These are phyloP conservation scores for Ogataea hybrid DNA, from an alignment of 1,139 yeast genomes.

Conservation along the genomic window DNA sequence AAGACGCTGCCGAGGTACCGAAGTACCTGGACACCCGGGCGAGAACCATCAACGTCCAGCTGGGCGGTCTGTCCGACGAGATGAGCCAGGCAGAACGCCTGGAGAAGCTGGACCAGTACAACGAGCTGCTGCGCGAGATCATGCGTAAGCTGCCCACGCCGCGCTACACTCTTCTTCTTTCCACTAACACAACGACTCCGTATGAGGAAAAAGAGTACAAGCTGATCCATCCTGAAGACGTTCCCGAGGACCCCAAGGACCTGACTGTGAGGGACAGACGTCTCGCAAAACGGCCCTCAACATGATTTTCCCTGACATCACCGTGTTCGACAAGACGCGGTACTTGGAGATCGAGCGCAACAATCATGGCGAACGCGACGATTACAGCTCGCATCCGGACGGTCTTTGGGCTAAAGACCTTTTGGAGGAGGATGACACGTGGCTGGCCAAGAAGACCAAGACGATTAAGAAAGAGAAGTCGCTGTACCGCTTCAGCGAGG, in stretches of 20 bases:
- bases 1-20: constrained; percentile 44
- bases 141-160: constrained; percentile 71
- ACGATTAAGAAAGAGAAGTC: constrained; percentile 18
- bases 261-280: constrained; percentile 15
- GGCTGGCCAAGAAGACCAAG: constrained; percentile 28
- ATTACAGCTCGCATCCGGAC: constrained; percentile 15
- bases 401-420: constrained; percentile 29
- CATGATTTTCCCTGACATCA: constrained; percentile 44
- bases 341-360: constrained; percentile 56
- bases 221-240: constrained; percentile 27
- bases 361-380: constrained; percentile 33
- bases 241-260: constrained; percentile 36
- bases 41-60: constrained; percentile 56
- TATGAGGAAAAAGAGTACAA: constrained; percentile 15
- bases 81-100: constrained; percentile 32
- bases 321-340: constrained; percentile 44
- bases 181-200: constrained; percentile 33
- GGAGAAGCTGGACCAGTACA: constrained; percentile 40
- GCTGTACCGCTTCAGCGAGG: constrained; percentile 27
- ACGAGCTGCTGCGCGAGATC: constrained; percentile 46
- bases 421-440: constrained; percentile 29
- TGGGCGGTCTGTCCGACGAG: constrained; percentile 27
- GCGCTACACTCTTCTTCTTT: constrained; percentile 51
- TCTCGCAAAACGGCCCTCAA: constrained; percentile 24
- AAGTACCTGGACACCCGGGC: constrained; percentile 58